These are phyloP conservation scores for Candida ponderosae DNA, from an alignment of 805 yeast genomes.

Conservation along the genomic window DNA sequence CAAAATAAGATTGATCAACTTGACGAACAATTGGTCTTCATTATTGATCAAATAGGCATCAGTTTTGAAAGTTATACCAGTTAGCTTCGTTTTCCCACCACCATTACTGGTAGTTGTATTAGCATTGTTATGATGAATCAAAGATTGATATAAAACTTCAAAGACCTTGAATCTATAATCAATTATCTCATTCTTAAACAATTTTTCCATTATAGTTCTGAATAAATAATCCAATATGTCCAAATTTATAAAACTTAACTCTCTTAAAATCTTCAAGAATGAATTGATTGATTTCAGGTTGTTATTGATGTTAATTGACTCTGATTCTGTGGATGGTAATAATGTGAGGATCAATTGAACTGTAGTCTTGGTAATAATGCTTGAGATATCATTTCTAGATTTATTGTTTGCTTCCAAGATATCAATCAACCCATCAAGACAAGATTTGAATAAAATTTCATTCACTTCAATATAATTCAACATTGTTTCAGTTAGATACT, in stretches of 20 bases:
- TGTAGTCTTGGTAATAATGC: slow-evolving; percentile 40
- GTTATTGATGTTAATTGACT: slow-evolving; percentile 17
- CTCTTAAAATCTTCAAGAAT: too few species aligned
- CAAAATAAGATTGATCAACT: too few species aligned
- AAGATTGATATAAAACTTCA: neutral
- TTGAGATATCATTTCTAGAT: slow-evolving; percentile 25
- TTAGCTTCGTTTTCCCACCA: too few species aligned
- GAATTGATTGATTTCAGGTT: slow-evolving; percentile 13
- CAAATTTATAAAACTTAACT: neutral
- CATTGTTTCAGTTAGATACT: slow-evolving; percentile 56
- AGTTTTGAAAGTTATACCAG: slow-evolving; percentile 9
- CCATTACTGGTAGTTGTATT: slow-evolving; percentile 10
- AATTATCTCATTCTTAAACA: neutral
- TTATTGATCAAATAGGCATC: slow-evolving; percentile 12
- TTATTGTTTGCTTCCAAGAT: slow-evolving; percentile 24
- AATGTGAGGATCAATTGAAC: slow-evolving; percentile 43
- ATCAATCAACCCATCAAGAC: slow-evolving; percentile 45
- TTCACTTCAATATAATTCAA: slow-evolving; percentile 34
- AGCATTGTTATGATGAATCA: neutral
- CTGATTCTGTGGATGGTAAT: slow-evolving; percentile 37
- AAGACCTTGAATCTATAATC: neutral
- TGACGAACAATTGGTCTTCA: too few species aligned
- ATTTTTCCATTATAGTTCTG: too few species aligned
- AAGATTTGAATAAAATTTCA: slow-evolving; percentile 43
- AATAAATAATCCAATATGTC: too few species aligned